These are phyloP conservation scores for Diplodia corticola DNA, from an alignment of 2,329 filamentous ascomycete species.

Conservation along the genomic window DNA sequence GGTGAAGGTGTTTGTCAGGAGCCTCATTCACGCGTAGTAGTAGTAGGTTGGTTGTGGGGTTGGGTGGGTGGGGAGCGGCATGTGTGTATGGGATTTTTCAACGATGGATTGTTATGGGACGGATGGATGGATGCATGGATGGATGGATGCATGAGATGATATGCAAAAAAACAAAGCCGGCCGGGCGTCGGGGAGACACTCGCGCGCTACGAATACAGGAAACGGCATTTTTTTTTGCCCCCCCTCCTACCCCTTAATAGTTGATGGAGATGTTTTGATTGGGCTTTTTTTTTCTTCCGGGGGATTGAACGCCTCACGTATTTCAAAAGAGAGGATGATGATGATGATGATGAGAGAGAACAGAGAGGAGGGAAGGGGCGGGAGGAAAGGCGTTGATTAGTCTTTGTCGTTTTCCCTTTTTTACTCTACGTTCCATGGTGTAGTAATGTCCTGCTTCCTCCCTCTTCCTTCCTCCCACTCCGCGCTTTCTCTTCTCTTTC, in stretches of 20 bases:
- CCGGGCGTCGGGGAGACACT: background rate
- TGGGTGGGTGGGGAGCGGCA: background rate
- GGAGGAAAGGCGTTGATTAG: background rate
- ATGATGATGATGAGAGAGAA: no score
- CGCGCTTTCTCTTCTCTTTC: no score
- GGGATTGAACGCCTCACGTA: background rate
- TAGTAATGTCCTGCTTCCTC: no score
- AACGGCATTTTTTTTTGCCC: slow-evolving; percentile 12
- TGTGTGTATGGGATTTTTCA: background rate
- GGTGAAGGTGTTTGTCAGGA: slow-evolving; percentile 75
- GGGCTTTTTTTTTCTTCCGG: slow-evolving; percentile 11
- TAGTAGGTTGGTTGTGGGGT: background rate
- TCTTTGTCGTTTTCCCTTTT: no score
- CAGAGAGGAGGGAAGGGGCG: no score
- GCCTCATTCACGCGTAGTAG: slow-evolving; percentile 2
- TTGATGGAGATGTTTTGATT: slow-evolving; percentile 14
- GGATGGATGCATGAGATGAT: slow-evolving; percentile 2
- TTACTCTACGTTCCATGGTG: background rate
- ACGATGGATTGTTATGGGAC: slow-evolving; percentile 2
- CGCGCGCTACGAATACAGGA: background rate
- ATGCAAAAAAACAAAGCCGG: no score
- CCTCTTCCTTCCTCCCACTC: background rate
- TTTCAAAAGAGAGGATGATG: slow-evolving; percentile 18
- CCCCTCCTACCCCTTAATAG: no score
- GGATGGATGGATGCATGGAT: no score